Evolutionary conservation across 176 grass and related monocot genomes (phyloP), one percentile per base, ranked within the genome.

Genomic region (Juncus inflexus): DNA sequence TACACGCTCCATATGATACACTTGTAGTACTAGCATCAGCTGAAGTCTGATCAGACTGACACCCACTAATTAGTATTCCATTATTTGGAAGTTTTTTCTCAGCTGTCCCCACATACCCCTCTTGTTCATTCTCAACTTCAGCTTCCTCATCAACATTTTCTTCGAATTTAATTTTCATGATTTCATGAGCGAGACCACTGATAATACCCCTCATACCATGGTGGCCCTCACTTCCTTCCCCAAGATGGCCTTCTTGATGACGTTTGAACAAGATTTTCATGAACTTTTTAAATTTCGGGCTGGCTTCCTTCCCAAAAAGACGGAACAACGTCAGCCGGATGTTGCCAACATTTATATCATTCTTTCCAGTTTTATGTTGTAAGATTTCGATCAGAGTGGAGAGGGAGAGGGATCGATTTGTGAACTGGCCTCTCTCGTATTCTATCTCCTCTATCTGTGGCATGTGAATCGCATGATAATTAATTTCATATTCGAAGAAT

Each of bases 201-300:
- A 84, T 58, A 51, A 90, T 65, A 55, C 83, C 70, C 74, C 83
- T 64, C 10, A 84, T 55, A 2, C 81, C 43, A 9, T 65, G 74
- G 12, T 63, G 73, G 49, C 52, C 64, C 15, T 42, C 15, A 0
- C 66, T 38, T 3, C 69, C 40, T 6, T 59, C 53, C 35, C 15
- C 69, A 4, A 71, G 61, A 15, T 66, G 74, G 6, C 80, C 76
- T 13, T 74, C 50, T 59, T 81, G 87, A 47, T 91, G 67, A 62
- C 81, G 90, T 62, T 54, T 76, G 5, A 84, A 55, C 55, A 86
- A 63, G 50, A 65, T 55, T 75, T 91, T 89, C 83, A 97, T 75
- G 80, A 97, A 91, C 67, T 76, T 89, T 87, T 97, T 97, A 11
- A 97, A 69, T 71, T 91, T 91, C 14, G 94, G 94, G 67, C 77